Evolutionary conservation across 805 yeast genomes (phyloP), one percentile per base, ranked within the genome.

Genomic region (Cyberlindnera nakhonratchasimensis): DNA sequence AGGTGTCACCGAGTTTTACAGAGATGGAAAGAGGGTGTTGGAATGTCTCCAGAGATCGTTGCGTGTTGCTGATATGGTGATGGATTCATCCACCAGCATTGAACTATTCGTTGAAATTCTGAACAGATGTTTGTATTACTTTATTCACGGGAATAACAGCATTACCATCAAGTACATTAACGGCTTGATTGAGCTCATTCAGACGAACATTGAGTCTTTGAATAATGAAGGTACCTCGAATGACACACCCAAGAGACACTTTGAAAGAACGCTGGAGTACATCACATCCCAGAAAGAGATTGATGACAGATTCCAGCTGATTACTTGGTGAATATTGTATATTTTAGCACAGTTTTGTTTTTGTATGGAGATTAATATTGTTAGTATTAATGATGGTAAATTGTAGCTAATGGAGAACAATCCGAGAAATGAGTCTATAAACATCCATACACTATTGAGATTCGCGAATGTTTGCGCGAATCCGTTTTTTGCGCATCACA

Each of bases 21-120:
- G 76, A 36, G 75, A 71, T 46, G 77, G 76, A 28, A 86, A 86
- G 56, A 71, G 96, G 28, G 96, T 91, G 2, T 67, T 91, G 57
- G 98, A 93, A 58, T 89, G 96, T 61, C 71, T 91, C 34, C 96
- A 89, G 62, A 79, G 91, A 52, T 79, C 97, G 1, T 63, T 91
- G 14, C 71, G 97, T 34, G 87, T 88, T 7, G 96, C 97, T 0
- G 98, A 93, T 61, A 84, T 93, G n/a, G 86, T 93, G 43, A 82
- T 90, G 81, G 98, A 91, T 58, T 69, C 66, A 39, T 75, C 71
- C 31, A 82, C 79, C 34, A 84, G 88, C 26, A 69, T 85, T 43
- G 91, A 87, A 63, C 70, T 93, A 42, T 90, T 91, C 67, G 82
- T 91, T 34, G 98, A 93, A 65, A 88, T 93, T 17, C 69, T 93